Conservation (phyloP, 2,329 filamentous ascomycete species). For the Neofusicoccum umdonicola region DNA sequence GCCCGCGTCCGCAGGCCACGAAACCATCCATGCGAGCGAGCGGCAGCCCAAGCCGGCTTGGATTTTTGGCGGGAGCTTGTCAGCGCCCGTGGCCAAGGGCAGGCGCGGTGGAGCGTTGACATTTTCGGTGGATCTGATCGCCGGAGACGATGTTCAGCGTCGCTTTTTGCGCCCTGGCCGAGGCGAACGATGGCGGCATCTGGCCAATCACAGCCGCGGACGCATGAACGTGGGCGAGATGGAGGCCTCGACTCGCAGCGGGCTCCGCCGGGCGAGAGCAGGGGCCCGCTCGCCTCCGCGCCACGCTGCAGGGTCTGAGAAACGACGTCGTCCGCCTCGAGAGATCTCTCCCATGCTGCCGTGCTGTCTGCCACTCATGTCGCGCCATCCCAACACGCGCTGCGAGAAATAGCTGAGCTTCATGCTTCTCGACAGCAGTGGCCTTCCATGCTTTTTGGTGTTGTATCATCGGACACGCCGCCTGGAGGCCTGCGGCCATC, state of each 20-base stretch:
- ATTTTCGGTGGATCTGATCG: conserved; percentile 16
- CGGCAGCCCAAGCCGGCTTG: background rate
- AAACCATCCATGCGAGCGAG: background rate
- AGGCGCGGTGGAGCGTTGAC: conserved; percentile 14
- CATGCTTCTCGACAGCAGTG: background rate
- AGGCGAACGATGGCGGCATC: background rate
- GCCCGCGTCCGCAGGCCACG: background rate
- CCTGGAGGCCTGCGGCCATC: background rate
- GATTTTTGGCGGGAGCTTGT: conserved; percentile 11
- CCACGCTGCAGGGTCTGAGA: conserved; percentile 4
- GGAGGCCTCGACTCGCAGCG: conserved; percentile 5
- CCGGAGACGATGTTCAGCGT: background rate
- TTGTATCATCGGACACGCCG: background rate
- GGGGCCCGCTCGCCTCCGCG: background rate
- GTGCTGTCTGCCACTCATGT: background rate
- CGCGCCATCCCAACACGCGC: background rate
- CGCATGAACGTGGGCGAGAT: background rate
- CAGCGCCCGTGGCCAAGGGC: conserved; percentile 7
- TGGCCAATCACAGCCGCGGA: background rate
- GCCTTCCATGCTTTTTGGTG: background rate
- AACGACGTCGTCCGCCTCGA: background rate
- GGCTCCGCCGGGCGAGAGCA: background rate
- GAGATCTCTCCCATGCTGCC: background rate
- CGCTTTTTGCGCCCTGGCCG: background rate
- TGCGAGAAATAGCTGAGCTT: background rate